Evolutionary conservation across 768 basidiomycete genomes (phyloP), one percentile per base, ranked within the genome.

Genomic region (Phylloporus sp.): DNA sequence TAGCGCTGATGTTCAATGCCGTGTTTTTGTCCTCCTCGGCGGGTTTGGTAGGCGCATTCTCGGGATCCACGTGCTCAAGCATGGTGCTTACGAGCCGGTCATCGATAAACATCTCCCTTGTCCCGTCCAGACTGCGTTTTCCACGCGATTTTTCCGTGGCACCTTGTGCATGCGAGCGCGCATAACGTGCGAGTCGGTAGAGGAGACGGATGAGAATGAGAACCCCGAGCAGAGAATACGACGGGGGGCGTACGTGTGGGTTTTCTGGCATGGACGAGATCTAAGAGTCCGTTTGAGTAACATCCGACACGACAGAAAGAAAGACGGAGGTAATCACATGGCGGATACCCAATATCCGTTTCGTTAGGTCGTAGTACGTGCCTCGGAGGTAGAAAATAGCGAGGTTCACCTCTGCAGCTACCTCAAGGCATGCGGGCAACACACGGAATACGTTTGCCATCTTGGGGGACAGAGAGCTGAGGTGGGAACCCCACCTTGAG

Each of bases 181-280:
- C 46, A 66, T 73, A 75, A 13, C 60, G 69, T 31, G 81, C 47
- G 6, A 89, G 70, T 8, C 88, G 82, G 66, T 91, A 76, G 7
- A 82, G 56, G 3, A 91, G 77, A 47, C 88, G 76, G 29, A 85
- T 65, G 26, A 75, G 71, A 27, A 94, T 79, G 46, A 94, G 74
- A 35, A 91, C 71, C 12, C 91, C 91, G 6, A 94, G 77, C 18
- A 94, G 67, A n/a, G 90, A 86, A 68, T 94, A 94, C 15, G 91
- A 92, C 6, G 91, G 91, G 8, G 88, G 85, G 44, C 84, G 78
- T 10, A 76, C 73, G 64, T 86, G 80, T 20, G 87, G 89, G 59
- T 88, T 78, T 57, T 82, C 78, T 2, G 84, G 85, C 45, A 78
- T 77, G 12, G 85, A 80, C 3, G 91, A 88, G n/a, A 91, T 66